phyloP scores from a whole-genome alignment of 805 yeast genomes.

The Lipomyces anomalus region DNA sequence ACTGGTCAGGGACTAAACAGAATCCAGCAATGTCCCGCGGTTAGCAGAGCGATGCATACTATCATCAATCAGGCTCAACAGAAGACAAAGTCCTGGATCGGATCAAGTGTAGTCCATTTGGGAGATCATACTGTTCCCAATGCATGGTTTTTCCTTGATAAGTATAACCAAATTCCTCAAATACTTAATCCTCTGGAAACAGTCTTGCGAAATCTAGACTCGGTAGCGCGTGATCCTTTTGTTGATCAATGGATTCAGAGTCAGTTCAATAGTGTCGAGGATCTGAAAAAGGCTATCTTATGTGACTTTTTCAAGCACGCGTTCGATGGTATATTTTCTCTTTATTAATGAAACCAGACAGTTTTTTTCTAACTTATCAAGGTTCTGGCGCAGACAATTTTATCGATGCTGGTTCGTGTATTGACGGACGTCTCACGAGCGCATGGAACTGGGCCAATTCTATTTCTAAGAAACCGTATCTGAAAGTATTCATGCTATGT shows the following conservation, averaged over 20 bases:
- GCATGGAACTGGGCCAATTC: conserved; percentile 81
- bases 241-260: conserved; percentile 47
- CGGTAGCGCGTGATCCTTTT: conserved; percentile 45
- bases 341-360: neutral
- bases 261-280: conserved; percentile 53
- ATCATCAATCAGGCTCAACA: conserved; percentile 61
- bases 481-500: conserved; percentile 54
- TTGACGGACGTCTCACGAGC: conserved; percentile 73
- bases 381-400: conserved; percentile 83
- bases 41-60: conserved; percentile 64
- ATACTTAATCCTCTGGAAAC: conserved; percentile 68
- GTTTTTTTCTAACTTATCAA: conserved; percentile 41
- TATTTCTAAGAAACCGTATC: conserved; percentile 61
- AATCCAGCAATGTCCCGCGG: conserved; percentile 64
- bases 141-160: conserved; percentile 71
- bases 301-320: conserved; percentile 48
- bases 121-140: conserved; percentile 85
- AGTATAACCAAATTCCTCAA: conserved; percentile 73
- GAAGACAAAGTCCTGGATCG: conserved; percentile 61
- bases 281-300: conserved; percentile 42
- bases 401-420: conserved; percentile 78
- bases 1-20: conserved; percentile 82
- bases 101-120: conserved; percentile 70
- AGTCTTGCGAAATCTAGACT: conserved; percentile 51
- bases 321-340: conserved; percentile 45